Conservation (phyloP, 352 stramenopile genomes). For the Phytophthora pini region DNA sequence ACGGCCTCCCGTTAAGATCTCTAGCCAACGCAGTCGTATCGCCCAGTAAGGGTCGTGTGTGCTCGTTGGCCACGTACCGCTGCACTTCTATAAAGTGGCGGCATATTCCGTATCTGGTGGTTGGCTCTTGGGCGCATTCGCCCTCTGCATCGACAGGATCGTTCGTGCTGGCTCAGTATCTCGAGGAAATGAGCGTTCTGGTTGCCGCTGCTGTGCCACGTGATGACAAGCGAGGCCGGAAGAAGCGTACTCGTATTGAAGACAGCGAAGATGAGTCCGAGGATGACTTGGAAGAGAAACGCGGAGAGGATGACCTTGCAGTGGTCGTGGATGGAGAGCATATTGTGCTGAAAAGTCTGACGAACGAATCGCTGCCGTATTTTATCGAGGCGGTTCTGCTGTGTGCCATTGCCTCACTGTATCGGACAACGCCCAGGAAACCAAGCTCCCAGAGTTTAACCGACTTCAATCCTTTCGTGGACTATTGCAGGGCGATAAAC, state of each 20-base stretch:
- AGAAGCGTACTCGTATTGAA: constrained; percentile 17
- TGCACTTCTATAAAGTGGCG: constrained; percentile 50
- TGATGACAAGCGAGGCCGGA: constrained; percentile 10
- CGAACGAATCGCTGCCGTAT: constrained; percentile 62
- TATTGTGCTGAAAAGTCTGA: constrained; percentile 68
- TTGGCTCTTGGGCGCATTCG: constrained; percentile 63
- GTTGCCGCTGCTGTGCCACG: constrained; percentile 35
- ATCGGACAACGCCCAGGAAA: constrained; percentile 43
- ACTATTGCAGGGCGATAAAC: constrained; percentile 47
- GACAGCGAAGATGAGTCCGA: constrained; percentile 36
- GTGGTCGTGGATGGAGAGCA: constrained; percentile 64
- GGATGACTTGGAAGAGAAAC: constrained; percentile 39
- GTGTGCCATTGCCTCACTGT: constrained; percentile 57
- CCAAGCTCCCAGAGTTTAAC: constrained; percentile 5
- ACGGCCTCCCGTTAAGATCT: constrained; percentile 36
- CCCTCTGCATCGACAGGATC: constrained; percentile 36
- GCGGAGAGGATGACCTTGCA: constrained; percentile 24
- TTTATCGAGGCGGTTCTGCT: constrained; percentile 66
- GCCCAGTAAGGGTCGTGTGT: constrained; percentile 39
- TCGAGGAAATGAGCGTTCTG: constrained; percentile 56
- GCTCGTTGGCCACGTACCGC: constrained; percentile 55
- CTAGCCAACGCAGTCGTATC: constrained; percentile 42
- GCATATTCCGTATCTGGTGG: constrained; percentile 61
- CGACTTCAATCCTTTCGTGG: constrained; percentile 47
- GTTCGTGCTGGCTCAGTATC: constrained; percentile 47